Base-by-base conservation (phyloP, 768 basidiomycete species). In the Collybia mongolica region DNA sequence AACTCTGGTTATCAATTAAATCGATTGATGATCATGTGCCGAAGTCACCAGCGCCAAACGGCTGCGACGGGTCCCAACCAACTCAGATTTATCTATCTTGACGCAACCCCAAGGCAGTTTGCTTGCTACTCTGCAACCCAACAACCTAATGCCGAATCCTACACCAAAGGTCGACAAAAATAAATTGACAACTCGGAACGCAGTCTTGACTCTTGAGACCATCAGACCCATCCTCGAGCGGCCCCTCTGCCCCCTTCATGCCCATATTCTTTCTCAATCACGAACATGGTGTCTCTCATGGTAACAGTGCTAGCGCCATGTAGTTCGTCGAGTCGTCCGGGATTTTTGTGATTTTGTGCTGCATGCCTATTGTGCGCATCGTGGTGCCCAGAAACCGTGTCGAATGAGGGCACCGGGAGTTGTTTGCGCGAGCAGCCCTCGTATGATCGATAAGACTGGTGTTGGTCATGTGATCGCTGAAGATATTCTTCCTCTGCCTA, bases 401-500 rank as follows among this genome's bases (percentile, higher is more conserved):
- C 85, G 52, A 95, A 88, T 26, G 82, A 72, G 3, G 89, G 86
- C 24, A 74, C 82, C 1, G 67, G 62, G 2, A 88, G 83, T 61
- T 93, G 90, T 62, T 88, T 91, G 41, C 81, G 81, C 2, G 86
- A 80, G 11, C 91, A 85, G 68, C 93, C 92, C 65, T 90, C 86
- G 59, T 81, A 84, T 0, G 80, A 67, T 11, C 87, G 81, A 61
- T 84, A 87, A 15, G 79, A 53, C 39, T 81, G 78, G 54, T 83
- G 84, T 39, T 76, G 77, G 51, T 84, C 81, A 48, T 84, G 76
- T 2, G 76, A 72, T 38, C 86, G 76, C 56, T 91, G 88, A 4
- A 93, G 69, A 3, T 80, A 76, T 64, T 93, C 92, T 70, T 93
- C 91, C 65, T 93, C 92, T 0, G 92, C 92, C 90, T 93, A 59